Base-by-base conservation (phyloP, 2,329 filamentous ascomycete genomes). In the Lachnellula subtilissima region DNA sequence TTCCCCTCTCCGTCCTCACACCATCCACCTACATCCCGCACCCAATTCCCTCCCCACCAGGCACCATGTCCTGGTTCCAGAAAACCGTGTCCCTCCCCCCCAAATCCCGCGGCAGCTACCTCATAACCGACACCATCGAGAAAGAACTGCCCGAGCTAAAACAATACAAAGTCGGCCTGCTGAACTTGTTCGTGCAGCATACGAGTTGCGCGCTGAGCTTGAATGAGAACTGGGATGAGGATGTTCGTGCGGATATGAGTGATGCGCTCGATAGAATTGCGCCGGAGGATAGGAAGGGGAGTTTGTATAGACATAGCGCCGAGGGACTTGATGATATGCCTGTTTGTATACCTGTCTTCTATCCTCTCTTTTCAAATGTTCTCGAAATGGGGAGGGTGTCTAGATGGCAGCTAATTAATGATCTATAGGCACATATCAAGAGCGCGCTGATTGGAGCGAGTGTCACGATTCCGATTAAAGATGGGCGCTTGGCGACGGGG, bases 311-410 rank as follows among this genome's bases (percentile, higher is more conserved):
- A 45, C 94, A 99, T 74, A 84, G 82, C 67, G 92, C 87, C 0
- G 94, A 96, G 78, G 94, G 94, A 0, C 73, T 76, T 51, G 94
- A 99, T 75, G 94, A 97, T 73, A 97, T 97, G 91, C 94, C 94
- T 39, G 88, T 89, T 69, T 54, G 79, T 76, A 50, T 52, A 37
- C 42, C 28, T 48, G 39, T 37, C 50, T 52, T 42, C 19, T 53
- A 19, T 46, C 3, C 9, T 32, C 28, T 32, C 8, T 11, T 9
- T 11, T 32, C 2, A 9, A 11, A 9, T 48, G 23, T 52, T 50
- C 17, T 52, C 32, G 46, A 25, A 32, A 45, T 12, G 39, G 23
- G 19, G 25, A 35, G 7, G 25, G 23, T 35, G 43, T 42, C 46
- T 14, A 3, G 23, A 28, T 17, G 14, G 15, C 4, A 11, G 9